Base-by-base conservation (phyloP, 257 asterid species). In the Capsicum chinense region DNA sequence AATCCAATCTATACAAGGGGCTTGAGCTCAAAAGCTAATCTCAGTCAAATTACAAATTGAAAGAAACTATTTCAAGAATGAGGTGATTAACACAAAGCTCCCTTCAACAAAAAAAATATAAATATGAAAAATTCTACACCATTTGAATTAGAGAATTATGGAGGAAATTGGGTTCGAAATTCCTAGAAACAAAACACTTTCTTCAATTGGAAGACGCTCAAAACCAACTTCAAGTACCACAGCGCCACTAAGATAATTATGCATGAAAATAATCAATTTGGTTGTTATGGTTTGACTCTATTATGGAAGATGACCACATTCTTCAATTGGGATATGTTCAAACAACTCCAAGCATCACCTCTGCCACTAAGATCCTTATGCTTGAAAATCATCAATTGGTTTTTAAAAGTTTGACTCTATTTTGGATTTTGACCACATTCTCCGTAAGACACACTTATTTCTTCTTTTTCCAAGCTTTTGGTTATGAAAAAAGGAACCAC, bases 121-220 rank as follows among this genome's bases (percentile, higher is more conserved):
- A 58, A 66, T 84, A 79, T 66, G 79, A 19, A 84, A 84, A 52
- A 59, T 84, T 84, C 79, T 78, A 33, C 14, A 37, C 39, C 86
- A 52, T 63, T 78, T 35, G 56, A 35, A 78, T 83, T 10, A 13
- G 50, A 70, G 81, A 70, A 70, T 42, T 57, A 19, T 4, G 62
- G 62, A 70, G 79, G 60, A 83, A 66, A 74, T 74, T n/a, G 26
- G 83, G 76, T 76, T 56, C 44, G n/a, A 57, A 71, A 44, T 83
- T 11, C 60, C 82, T 44, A 57, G 14, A 71, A 71, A 83, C 37
- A 76, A 17, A 76, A 21, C 21, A 52, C 21, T 7, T 76, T 76
- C 62, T 52, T 52, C 11, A 21, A 6, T 19, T 73, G 81, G 17
- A 33, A 74, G 21, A 21, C 3, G 12, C 4, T 19, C 81, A 50